Evolutionary conservation across 345 rosid genomes (phyloP).

Genomic region (Mangifera indica): DNA sequence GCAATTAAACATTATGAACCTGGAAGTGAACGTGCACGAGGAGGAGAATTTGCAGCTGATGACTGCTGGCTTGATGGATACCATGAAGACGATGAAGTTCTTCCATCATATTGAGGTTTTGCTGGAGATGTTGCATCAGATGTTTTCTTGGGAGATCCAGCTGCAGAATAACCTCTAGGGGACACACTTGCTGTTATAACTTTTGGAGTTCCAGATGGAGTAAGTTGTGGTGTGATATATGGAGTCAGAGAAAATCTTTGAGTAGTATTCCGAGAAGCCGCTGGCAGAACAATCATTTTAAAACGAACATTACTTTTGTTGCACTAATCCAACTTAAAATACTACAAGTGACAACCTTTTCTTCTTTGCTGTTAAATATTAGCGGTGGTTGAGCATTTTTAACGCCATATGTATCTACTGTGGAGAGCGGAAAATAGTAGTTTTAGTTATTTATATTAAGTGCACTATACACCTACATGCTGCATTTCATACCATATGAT

Average conservation of each 20-base stretch:
- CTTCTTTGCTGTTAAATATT: not conserved
- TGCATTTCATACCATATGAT: not conserved
- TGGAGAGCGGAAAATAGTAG: not conserved
- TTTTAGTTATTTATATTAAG: not conserved
- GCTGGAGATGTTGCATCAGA: conserved; percentile 72
- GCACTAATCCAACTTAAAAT: not conserved
- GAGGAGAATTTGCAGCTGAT: conserved; percentile 88
- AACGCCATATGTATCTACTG: not conserved
- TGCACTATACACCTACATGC: not conserved
- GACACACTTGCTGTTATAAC: conserved; percentile 57
- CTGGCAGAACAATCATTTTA: conserved; percentile 18
- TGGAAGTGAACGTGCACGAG: conserved; percentile 67
- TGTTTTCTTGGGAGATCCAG: conserved; percentile 61
- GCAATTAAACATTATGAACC: conserved; percentile 38
- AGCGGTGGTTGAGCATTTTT: not conserved
- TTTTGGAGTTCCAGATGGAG: conserved; percentile 84
- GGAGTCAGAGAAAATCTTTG: conserved; percentile 73
- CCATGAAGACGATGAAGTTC: conserved; percentile 57
- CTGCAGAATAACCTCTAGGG: conserved; percentile 68
- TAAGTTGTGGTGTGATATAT: conserved; percentile 73
- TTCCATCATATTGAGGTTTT: conserved; percentile 53
- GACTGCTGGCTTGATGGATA: conserved; percentile 90
- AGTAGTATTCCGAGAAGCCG: conserved; percentile 52
- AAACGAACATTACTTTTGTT: conserved; percentile 10
- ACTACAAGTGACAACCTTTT: not conserved